Evolutionary conservation across 2,329 filamentous ascomycete species (phyloP), one percentile per base, ranked within the genome.

Genomic region (Sporothrix schenckii): DNA sequence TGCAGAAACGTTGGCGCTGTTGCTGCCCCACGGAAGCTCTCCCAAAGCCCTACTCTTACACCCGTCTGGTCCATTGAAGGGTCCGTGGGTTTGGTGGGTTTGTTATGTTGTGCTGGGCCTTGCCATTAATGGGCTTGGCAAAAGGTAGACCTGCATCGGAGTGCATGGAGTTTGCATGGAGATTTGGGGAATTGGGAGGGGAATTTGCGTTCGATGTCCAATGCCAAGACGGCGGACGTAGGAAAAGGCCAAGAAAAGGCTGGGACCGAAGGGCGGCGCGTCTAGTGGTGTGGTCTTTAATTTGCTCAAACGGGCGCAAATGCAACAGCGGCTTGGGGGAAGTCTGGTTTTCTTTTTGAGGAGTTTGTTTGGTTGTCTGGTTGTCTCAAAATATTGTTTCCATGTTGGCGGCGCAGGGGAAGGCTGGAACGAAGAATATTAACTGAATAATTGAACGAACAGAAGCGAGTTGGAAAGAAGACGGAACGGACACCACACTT

Each of bases 221-320:
- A 24, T 21, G 60, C 41, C 60, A 47, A 65, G 21, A 34, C 16
- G 19, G 30, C 54, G 54, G 54, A 41, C 41, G 60, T 14, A 49
- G 2, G 3, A 44, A 44, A 44, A 44, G 41, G 41, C 41, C 41
- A 44, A 44, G 41, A 44, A 30, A 49, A 5, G 41, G 41, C 41
- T 49, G 60, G 41, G 60, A 49, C 39, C 41, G n/a, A 49, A 16
- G 21, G 39, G 54, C 54, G 19, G 54, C 41, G 14, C 49, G n/a
- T 21, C 49, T n/a, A 6, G 14, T 50, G 39, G 24, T 19, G 19
- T 21, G 9, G 13, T 34, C 34, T 14, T 66, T 66, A 75, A 75
- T 65, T 73, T 75, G 74, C 74, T 75, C 74, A 75, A 75, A 75
- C 70, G 70, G 66, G 58, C 74, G 66, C 74, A 73, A 39, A 67